Percentiles rank a stretch among this genome's conserved stretches.
Evolutionary conservation across 257 asterid species (phyloP).

Genomic region (Mitragyna speciosa): DNA sequence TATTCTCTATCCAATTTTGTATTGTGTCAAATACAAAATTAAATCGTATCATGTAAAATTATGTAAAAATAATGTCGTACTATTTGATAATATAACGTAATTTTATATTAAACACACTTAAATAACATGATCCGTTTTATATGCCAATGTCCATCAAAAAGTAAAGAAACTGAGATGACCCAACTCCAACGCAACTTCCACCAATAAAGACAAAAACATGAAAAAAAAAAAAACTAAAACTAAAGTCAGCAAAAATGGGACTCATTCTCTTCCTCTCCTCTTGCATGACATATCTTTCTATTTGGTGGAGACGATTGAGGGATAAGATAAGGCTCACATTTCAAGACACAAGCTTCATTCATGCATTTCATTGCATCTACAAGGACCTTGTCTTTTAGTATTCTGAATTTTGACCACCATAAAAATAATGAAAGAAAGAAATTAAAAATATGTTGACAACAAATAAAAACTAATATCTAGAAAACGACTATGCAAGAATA

Average conservation of each 20-base stretch:
- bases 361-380: neutral
- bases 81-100: too few relatives aligned
- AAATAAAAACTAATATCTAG: neutral
- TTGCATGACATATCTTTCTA: too few relatives aligned
- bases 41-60: too few relatives aligned
- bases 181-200: neutral
- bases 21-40: too few relatives aligned
- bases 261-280: neutral
- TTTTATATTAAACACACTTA: too few relatives aligned
- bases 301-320: neutral
- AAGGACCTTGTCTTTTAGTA: neutral
- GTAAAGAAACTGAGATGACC: neutral
- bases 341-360: neutral
- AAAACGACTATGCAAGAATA: neutral
- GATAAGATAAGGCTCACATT: constrained; percentile 1
- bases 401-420: neutral
- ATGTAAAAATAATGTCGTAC: too few relatives aligned
- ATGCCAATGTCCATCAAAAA: neutral
- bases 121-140: too few relatives aligned
- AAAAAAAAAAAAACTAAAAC: neutral
- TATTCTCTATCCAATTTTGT: too few relatives aligned
- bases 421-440: neutral
- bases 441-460: neutral
- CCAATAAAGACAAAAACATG: neutral
- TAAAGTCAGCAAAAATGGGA: neutral